Conservation (phyloP, 805 yeast species). For the Sugiyamaella floridensis region DNA sequence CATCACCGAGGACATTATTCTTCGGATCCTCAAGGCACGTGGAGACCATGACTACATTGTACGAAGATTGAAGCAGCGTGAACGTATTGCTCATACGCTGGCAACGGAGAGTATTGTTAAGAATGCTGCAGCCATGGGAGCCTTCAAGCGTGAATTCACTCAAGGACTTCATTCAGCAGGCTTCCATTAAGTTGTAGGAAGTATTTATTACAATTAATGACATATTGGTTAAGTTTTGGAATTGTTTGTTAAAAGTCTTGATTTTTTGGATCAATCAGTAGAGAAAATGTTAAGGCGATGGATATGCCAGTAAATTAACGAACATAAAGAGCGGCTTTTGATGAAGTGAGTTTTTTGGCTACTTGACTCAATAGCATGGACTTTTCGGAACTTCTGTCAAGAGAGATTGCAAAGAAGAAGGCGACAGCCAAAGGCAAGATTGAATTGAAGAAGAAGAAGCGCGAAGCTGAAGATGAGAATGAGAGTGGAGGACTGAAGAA, state of each 20-base stretch:
- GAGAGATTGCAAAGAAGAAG: slow-evolving; percentile 45
- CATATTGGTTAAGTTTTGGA: no score
- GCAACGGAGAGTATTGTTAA: slow-evolving; percentile 41
- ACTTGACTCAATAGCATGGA: slow-evolving; percentile 31
- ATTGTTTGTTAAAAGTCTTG: no score
- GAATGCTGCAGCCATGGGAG: slow-evolving; percentile 14
- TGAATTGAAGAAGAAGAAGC: slow-evolving; percentile 10
- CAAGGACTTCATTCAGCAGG: background rate
- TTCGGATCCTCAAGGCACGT: slow-evolving; percentile 63
- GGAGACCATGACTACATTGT: slow-evolving; percentile 56
- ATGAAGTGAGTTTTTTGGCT: background rate
- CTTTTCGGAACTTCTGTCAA: slow-evolving; percentile 38
- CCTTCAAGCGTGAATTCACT: slow-evolving; percentile 6
- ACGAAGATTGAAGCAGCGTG: slow-evolving; percentile 54
- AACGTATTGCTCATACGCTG: slow-evolving; percentile 46
- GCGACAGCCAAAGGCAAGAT: slow-evolving; percentile 11
- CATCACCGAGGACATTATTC: slow-evolving; percentile 55
- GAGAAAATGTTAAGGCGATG: no score
- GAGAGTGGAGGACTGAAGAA: slow-evolving; percentile 14
- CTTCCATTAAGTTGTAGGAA: background rate
- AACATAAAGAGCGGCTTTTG: background rate
- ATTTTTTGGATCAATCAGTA: no score
- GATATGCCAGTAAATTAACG: background rate
- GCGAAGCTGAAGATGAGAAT: slow-evolving; percentile 16
- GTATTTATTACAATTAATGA: background rate